These are phyloP conservation scores for Hirschfeldia incana DNA, from an alignment of 345 rosid species.

Conservation along the genomic window DNA sequence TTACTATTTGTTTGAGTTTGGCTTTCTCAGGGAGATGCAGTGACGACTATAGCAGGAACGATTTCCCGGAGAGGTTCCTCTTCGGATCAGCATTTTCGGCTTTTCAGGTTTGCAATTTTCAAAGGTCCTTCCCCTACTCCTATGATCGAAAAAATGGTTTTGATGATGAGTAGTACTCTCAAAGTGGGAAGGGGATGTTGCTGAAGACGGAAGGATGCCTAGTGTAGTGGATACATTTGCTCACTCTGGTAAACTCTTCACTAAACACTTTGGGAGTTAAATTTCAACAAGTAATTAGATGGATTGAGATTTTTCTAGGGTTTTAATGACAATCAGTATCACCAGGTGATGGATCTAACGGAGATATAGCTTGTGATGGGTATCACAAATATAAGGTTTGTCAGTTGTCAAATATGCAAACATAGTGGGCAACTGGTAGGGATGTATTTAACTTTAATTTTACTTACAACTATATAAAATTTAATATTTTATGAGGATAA, in stretches of 20 bases:
- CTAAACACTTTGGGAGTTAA: background rate
- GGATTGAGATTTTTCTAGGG: background rate
- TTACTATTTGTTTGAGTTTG: background rate
- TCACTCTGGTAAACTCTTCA: constrained; percentile 38
- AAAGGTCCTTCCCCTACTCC: no score
- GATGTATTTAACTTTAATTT: no score
- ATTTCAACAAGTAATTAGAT: background rate
- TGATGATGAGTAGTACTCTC: no score
- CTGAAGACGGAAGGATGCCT: constrained; percentile 56
- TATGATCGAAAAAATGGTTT: no score
- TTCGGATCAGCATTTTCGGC: constrained; percentile 58
- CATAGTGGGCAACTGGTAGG: no score
- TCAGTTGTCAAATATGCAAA: no score
- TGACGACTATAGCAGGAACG: constrained; percentile 41
- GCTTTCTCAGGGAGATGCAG: constrained; percentile 2
- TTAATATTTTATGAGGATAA: no score
- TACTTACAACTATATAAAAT: no score
- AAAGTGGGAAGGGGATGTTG: constrained; percentile 56
- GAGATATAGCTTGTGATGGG: constrained; percentile 50
- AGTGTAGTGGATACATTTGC: constrained; percentile 55
- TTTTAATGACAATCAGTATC: no score
- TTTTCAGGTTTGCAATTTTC: constrained; percentile 43
- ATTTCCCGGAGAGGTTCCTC: constrained; percentile 56
- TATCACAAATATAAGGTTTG: constrained; percentile 62
- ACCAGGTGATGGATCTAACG: constrained; percentile 19